Base-by-base conservation (phyloP, 257 asterid genomes). In the Agastache rugosa region DNA sequence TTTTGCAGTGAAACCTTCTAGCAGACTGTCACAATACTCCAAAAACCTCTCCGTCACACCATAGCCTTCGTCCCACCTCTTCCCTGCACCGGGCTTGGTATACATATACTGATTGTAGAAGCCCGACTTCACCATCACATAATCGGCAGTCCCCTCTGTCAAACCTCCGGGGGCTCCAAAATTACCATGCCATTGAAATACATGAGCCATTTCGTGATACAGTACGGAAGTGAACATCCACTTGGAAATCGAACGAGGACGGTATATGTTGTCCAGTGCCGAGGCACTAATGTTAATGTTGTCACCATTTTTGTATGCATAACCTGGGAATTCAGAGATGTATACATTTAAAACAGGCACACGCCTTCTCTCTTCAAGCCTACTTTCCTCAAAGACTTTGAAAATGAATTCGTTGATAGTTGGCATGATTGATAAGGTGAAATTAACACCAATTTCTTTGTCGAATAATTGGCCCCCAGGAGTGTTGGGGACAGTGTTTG, bases 181-280 rank as follows among this genome's bases (percentile, higher is more conserved):
- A 3, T 83, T 60, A 1, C 89, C 91, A 2, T 78, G 71, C 86
- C 89, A 80, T 16, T 82, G 91, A 78, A 83, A 82, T 5, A 87
- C 45, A 2, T 84, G 91, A 0, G 84, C 53, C 80, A 51, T 71
- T 63, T 87, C 91, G 9, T 83, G 91, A 7, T 5, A 19, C 68
- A 47, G 0, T 17, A 68, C 7, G 25, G 53, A 42, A 22, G 9
- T 68, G 62, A 67, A 75, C 15, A 17, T n/a, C 35, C 10, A 22
- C 17, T 59, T 74, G 0, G 65, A 20, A 3, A n/a, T 3, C 0
- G 34, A 8, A 8, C 47, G 17, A 6, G 71, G 63, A 0, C 1
- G 16, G 71, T 35, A 71, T 0, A 14, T 19, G 27, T 20, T 35
- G 72, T 35, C 11, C 12, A 50, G 23, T 8, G 48, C 62, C 0